Evolutionary conservation across 2,329 filamentous ascomycete genomes (phyloP), one percentile per base, ranked within the genome.

Genomic region (Ophiostoma himal-ulmi): DNA sequence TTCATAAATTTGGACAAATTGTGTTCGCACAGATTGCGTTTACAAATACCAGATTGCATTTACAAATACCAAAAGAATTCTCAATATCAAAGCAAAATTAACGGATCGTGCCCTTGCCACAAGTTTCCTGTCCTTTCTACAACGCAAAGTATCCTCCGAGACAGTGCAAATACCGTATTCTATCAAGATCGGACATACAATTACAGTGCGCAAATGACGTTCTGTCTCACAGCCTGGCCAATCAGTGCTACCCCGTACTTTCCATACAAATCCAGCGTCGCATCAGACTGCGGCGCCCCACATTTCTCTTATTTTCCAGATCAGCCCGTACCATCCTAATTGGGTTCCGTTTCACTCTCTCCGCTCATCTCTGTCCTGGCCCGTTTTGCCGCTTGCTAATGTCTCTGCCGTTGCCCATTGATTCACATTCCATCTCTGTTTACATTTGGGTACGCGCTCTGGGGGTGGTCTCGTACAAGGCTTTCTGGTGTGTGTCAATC

Each of bases 401-500:
- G 52, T 57, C 52, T 57, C 52, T 57, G 52, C 52, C 52, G 52
- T 57, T 57, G 52, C 44, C 52, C 52, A 26, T 57, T 57, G 52
- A 22, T 57, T 57, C 52, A 57, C 52, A 57, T 57, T 57, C 52
- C 52, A 57, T 57, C n/a, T 13, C 52, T 57, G 52, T 57, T 57
- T 57, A 57, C n/a, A 22, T 57, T 22, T 57, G 52, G n/a, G 30
- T 57, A 57, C 52, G 52, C 52, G 52, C 52, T 48, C 44, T 48
- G 5, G 30, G 3, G 3, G 37, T 39, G 20, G 44, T 7, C n/a
- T 48, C 7, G 44, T 10, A 39, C 37, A 3, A 1, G 10, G 37
- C 3, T 39, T 39, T 10, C 37, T 13, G 11, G 10, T 39, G 1
- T 11, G 10, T 39, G 37, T 39, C 37, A 13, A 13, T 13, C 10